Base-by-base conservation (phyloP, 2,329 filamentous ascomycete genomes). In the Xylariaceae sp. region DNA sequence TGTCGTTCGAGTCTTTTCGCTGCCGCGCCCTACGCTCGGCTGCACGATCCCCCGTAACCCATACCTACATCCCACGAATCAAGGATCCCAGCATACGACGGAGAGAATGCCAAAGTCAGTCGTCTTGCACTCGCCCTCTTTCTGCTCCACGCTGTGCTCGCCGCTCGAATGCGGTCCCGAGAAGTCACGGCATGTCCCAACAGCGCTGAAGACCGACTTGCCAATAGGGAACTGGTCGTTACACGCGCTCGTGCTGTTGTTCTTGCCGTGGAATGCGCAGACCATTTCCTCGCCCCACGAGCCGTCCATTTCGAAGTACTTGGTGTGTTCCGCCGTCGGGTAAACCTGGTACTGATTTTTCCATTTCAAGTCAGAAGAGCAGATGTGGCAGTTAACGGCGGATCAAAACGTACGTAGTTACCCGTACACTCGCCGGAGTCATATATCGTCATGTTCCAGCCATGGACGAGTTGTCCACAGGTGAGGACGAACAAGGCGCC, bases 381-480 rank as follows among this genome's bases (percentile, higher is more conserved):
- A 37, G 12, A 32, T 32, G 9, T 16, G 40, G 15, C 32, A 47
- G 18, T 9, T 34, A 19, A 16, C 16, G 7, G 7, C n/a, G 16
- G 30, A 36, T 26, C 19, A 18, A 2, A 51, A 57, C 58, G 21
- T 21, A 58, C 58, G 18, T 49, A 29, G 41, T 50, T 56, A 22
- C 57, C 57, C 5, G 55, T 51, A 5, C 55, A 58, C 26, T 60
- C 54, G 21, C 9, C 30, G 5, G 53, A 57, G 10, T 55, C 53
- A 19, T 60, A 60, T 16, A 60, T 58, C 9, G 57, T 58, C 26
- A 53, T 56, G 45, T 58, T 60, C 53, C 57, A 60, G 36, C 47
- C 52, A 16, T 49, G 22, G 29, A 42, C 55, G 4, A 55, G 16
- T 32, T 46, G 55, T 18, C 52, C 47, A 2, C 44, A 53, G 36